These are phyloP conservation scores for Ceratocystis papillata DNA, from an alignment of 2,329 filamentous ascomycete genomes.

Conservation along the genomic window DNA sequence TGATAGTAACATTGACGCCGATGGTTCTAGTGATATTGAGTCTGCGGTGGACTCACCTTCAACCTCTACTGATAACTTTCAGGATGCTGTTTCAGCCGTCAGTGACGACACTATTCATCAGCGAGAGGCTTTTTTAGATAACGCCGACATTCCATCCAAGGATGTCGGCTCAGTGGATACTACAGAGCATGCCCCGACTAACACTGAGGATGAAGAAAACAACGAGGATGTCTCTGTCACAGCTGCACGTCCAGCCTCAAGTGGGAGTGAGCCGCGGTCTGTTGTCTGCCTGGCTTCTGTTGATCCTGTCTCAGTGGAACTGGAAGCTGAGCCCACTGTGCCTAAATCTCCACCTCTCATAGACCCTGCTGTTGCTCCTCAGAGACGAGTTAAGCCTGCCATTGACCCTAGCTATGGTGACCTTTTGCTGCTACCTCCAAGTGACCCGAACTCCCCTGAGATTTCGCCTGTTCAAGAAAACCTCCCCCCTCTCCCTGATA, in stretches of 20 bases:
- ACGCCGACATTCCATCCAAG: conserved; percentile 58
- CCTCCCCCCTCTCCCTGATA: conserved; percentile 46
- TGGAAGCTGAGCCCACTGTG: not conserved
- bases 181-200: not conserved
- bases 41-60: conserved; percentile 11
- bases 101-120: conserved; percentile 15
- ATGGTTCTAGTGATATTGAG: conserved; percentile 6
- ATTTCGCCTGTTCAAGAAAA: conserved; percentile 29
- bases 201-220: not conserved
- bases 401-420: conserved; percentile 58
- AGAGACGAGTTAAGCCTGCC: conserved; percentile 50
- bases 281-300: not conserved
- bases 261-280: not conserved
- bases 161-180: conserved; percentile 47
- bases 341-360: conserved; percentile 29
- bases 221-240: not conserved
- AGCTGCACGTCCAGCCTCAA: not conserved
- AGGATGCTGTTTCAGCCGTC: not conserved
- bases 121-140: conserved; percentile 59
- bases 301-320: not conserved
- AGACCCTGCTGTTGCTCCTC: conserved; percentile 34
- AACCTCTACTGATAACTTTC: conserved; percentile 6
- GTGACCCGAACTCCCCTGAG: conserved; percentile 42
- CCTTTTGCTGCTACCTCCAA: conserved; percentile 53
- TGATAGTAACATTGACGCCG: not conserved